phyloP scores from a whole-genome alignment of 108 stramenopile species.

The Aureococcus anophagefferens region DNA sequence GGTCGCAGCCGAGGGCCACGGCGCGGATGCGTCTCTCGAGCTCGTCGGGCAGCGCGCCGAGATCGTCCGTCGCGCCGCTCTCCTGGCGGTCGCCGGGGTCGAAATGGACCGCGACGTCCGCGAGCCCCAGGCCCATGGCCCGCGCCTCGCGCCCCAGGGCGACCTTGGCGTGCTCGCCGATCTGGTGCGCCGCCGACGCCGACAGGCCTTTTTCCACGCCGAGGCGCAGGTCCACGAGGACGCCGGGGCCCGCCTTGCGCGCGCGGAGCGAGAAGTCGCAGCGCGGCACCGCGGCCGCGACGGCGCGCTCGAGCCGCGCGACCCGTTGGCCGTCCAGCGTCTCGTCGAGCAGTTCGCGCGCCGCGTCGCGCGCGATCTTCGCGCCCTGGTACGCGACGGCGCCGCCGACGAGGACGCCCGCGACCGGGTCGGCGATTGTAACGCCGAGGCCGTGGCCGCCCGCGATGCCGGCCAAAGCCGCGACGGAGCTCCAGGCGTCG shows the following conservation, averaged over 20 bases:
- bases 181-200: slow-evolving; percentile 5
- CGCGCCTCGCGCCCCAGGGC: background rate
- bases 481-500: slow-evolving; percentile 39
- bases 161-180: slow-evolving; percentile 7
- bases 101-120: too few species aligned
- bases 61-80: too few species aligned
- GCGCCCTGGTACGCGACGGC: slow-evolving; percentile 33
- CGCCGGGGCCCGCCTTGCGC: slow-evolving; percentile 1
- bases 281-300: background rate
- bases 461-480: slow-evolving; percentile 34
- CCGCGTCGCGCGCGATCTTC: slow-evolving; percentile 19
- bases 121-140: background rate
- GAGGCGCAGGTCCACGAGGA: background rate
- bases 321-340: background rate
- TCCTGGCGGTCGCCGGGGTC: too few species aligned
- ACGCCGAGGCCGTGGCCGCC: slow-evolving; percentile 19
- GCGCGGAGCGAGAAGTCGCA: background rate
- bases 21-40: too few species aligned
- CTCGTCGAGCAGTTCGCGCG: slow-evolving; percentile 11
- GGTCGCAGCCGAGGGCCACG: too few species aligned
- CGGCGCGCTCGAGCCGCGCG: slow-evolving; percentile 9
- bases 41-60: too few species aligned
- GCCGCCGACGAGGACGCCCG: slow-evolving; percentile 38
- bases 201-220: background rate
- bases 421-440: slow-evolving; percentile 51